A percentile compares a stretch with the other conserved stretches of the same genome.
These are phyloP conservation scores for Sclerotinia spermophila DNA, from an alignment of 2,329 filamentous ascomycete species.

Conservation along the genomic window DNA sequence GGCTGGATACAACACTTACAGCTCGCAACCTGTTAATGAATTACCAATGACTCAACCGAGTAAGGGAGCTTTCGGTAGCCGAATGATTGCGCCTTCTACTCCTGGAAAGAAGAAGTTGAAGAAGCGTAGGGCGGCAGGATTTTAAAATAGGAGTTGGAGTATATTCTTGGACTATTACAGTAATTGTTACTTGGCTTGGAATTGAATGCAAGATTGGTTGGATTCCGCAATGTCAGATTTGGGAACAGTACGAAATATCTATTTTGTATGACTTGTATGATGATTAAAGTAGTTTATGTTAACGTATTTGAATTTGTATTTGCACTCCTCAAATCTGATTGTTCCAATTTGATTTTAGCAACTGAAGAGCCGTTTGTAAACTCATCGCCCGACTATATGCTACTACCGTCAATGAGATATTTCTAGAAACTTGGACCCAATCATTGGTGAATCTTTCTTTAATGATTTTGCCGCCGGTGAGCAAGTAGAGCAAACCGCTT, in stretches of 20 bases:
- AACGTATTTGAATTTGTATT: neutral
- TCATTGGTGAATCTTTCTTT: constrained; percentile 7
- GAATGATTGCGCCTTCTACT: constrained; percentile 36
- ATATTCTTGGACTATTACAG: neutral
- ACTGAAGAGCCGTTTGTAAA: neutral
- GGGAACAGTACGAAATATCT: neutral
- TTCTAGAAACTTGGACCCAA: neutral
- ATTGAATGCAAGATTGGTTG: neutral
- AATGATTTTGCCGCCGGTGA: neutral
- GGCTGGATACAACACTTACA: constrained; percentile 23
- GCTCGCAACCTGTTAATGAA: constrained; percentile 33
- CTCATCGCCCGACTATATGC: neutral
- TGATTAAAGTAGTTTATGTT: constrained; percentile 3
- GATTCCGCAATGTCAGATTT: neutral
- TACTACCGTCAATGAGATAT: neutral
- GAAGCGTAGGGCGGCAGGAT: constrained; percentile 37
- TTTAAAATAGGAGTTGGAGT: constrained; percentile 21
- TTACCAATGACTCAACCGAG: constrained; percentile 46
- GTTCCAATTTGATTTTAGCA: neutral
- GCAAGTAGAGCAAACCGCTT: neutral
- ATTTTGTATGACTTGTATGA: neutral
- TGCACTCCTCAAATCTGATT: neutral
- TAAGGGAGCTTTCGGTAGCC: constrained; percentile 46
- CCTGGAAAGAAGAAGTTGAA: constrained; percentile 45
- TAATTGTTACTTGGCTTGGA: neutral